These are phyloP conservation scores for Blumeria hordei DNA, from an alignment of 2,329 filamentous ascomycete genomes.

Conservation along the genomic window DNA sequence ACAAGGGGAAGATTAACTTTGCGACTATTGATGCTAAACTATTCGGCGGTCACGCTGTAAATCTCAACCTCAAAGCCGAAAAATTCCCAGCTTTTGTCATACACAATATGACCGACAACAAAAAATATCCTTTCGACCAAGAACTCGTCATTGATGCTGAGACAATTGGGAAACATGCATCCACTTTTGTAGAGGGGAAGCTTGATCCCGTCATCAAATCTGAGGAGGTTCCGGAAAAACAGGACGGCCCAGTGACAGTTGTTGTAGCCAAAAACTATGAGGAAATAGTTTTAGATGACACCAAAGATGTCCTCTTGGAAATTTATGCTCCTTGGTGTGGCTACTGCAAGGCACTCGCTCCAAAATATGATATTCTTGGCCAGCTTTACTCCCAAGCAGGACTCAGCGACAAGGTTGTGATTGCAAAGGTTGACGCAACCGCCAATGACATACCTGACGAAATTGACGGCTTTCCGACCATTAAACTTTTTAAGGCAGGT, in stretches of 20 bases:
- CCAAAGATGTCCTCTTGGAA: conserved; percentile 92
- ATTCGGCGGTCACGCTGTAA: conserved; percentile 83
- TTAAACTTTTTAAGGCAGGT: conserved; percentile 90
- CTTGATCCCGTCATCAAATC: conserved; percentile 94
- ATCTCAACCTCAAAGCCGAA: conserved; percentile 90
- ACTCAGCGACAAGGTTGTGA: conserved; percentile 61
- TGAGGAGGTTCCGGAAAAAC: conserved; percentile 80
- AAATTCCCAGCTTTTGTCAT: conserved; percentile 96
- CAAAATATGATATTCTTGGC: conserved; percentile 86
- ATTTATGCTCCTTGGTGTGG: conserved; percentile 99
- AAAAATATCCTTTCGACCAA: conserved; percentile 88
- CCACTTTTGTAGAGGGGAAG: conserved; percentile 69
- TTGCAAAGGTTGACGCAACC: conserved; percentile 96
- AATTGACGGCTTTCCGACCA: conserved; percentile 93
- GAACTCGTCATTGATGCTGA: conserved; percentile 46
- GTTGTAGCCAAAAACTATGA: conserved; percentile 90
- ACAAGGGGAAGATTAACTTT: conserved; percentile 91
- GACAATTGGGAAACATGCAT: conserved; percentile 57
- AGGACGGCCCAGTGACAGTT: conserved; percentile 69
- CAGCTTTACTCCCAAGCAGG: conserved; percentile 49
- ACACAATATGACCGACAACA: conserved; percentile 84
- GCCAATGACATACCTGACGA: conserved; percentile 91
- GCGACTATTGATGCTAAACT: conserved; percentile 88
- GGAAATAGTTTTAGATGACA: conserved; percentile 69
- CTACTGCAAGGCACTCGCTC: conserved; percentile 96